phyloP scores from a whole-genome alignment of 2,329 filamentous ascomycete species.

The Venturia carpophila region DNA sequence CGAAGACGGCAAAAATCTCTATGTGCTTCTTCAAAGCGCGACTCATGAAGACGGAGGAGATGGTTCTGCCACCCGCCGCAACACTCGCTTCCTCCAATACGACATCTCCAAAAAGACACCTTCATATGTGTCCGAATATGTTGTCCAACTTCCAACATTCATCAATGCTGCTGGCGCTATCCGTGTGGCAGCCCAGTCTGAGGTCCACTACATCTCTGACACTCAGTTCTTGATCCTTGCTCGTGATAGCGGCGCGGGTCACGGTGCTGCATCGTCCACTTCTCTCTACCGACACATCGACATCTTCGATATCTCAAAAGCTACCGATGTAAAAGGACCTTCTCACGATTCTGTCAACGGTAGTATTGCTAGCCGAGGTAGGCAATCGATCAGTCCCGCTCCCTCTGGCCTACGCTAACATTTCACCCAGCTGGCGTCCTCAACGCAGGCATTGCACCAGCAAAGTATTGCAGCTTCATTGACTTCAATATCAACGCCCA shows the following conservation, averaged over 20 bases:
- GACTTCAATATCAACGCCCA: constrained; percentile 61
- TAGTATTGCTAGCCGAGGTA: constrained; percentile 17
- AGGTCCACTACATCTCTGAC: constrained; percentile 56
- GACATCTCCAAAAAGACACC: constrained; percentile 44
- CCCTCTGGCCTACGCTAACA: constrained; percentile 32
- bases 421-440: constrained; percentile 44
- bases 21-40: constrained; percentile 58
- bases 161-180: constrained; percentile 41
- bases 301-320: constrained; percentile 55
- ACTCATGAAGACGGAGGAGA: constrained; percentile 47
- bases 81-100: constrained; percentile 58
- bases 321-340: constrained; percentile 52
- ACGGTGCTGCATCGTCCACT: constrained; percentile 44
- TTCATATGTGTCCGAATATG: constrained; percentile 52
- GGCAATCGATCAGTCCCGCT: neutral
- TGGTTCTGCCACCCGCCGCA: constrained; percentile 40
- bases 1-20: constrained; percentile 55
- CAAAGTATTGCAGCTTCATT: constrained; percentile 57
- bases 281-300: constrained; percentile 63
- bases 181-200: constrained; percentile 57
- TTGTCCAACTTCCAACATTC: constrained; percentile 57
- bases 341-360: constrained; percentile 29
- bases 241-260: constrained; percentile 54
- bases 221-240: constrained; percentile 60
- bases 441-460: constrained; percentile 46